phyloP scores from a whole-genome alignment of 768 basidiomycete genomes.

The Collybia mongolica region DNA sequence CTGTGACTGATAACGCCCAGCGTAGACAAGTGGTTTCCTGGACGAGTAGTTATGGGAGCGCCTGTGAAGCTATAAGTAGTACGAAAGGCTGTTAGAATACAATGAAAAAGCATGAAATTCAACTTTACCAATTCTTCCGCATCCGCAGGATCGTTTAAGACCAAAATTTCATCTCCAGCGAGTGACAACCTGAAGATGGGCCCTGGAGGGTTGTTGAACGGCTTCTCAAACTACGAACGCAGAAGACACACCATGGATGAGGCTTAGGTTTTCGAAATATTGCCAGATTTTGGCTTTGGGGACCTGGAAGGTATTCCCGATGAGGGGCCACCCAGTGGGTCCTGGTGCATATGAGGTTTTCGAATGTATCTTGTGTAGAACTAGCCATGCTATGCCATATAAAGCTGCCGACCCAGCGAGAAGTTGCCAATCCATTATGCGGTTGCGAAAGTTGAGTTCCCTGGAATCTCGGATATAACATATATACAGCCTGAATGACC shows the following conservation, averaged over 20 bases:
- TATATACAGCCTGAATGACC: too few relatives aligned
- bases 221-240: not conserved
- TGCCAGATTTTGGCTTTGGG: constrained; percentile 7
- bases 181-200: constrained; percentile 8
- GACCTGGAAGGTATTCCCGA: constrained; percentile 10
- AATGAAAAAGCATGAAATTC: not conserved
- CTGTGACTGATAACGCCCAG: constrained; percentile 10
- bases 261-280: constrained; percentile 9
- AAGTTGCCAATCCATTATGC: too few relatives aligned
- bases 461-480: too few relatives aligned
- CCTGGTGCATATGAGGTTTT: not conserved
- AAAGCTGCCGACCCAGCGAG: too few relatives aligned
- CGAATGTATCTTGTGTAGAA: too few relatives aligned
- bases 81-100: not conserved
- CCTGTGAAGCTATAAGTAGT: constrained; percentile 2
- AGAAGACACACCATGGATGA: constrained; percentile 1
- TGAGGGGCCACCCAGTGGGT: constrained; percentile 5
- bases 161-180: constrained; percentile 7
- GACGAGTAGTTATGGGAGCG: constrained; percentile 12
- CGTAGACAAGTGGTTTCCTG: constrained; percentile 6
- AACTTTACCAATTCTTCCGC: constrained; percentile 9
- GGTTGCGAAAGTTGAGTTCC: too few relatives aligned
- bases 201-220: too few relatives aligned
- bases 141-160: constrained; percentile 8
- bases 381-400: too few relatives aligned